These are phyloP conservation scores for Rossbeevera mucosa DNA, from an alignment of 768 basidiomycete species.

Conservation along the genomic window DNA sequence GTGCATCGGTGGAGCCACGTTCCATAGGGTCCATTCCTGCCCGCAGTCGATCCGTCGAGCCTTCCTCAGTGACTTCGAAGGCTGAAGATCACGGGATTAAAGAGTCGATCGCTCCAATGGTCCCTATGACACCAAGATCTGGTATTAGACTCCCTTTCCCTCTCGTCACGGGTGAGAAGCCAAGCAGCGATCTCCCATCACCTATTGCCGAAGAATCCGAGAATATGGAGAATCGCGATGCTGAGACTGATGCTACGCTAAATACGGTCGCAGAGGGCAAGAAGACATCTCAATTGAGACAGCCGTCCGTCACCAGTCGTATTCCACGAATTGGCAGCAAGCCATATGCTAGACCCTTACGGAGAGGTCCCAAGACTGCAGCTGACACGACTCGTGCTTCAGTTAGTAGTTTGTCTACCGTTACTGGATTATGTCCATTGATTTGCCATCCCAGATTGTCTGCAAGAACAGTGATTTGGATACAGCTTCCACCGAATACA, in stretches of 20 bases:
- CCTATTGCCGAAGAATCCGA: slow-evolving; percentile 35
- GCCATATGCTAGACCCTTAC: slow-evolving; percentile 47
- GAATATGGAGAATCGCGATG: background rate
- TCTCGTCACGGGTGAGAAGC: slow-evolving; percentile 21
- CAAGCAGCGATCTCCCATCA: slow-evolving; percentile 16
- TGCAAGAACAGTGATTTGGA: slow-evolving; percentile 12
- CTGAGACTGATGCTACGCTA: slow-evolving; percentile 11
- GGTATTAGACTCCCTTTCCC: slow-evolving; percentile 27
- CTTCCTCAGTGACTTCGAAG: slow-evolving; percentile 10
- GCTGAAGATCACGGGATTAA: slow-evolving; percentile 12
- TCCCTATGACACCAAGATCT: slow-evolving; percentile 5
- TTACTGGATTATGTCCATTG: background rate
- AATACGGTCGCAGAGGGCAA: slow-evolving; percentile 20
- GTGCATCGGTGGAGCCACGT: slow-evolving; percentile 34
- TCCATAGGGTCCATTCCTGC: slow-evolving; percentile 8
- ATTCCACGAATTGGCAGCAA: slow-evolving; percentile 60
- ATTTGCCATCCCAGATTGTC: slow-evolving; percentile 10
- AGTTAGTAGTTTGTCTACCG: slow-evolving; percentile 14
- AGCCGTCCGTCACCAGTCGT: slow-evolving; percentile 44
- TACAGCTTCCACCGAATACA: slow-evolving; percentile 2
- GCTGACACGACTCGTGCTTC: slow-evolving; percentile 1
- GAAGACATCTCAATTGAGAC: slow-evolving; percentile 45
- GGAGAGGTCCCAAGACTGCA: slow-evolving; percentile 6
- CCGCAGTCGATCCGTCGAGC: slow-evolving; percentile 32
- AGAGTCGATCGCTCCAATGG: slow-evolving; percentile 21